Evolutionary conservation across 805 yeast species (phyloP), one percentile per base, ranked within the genome.

Genomic region (Millerago galiae): DNA sequence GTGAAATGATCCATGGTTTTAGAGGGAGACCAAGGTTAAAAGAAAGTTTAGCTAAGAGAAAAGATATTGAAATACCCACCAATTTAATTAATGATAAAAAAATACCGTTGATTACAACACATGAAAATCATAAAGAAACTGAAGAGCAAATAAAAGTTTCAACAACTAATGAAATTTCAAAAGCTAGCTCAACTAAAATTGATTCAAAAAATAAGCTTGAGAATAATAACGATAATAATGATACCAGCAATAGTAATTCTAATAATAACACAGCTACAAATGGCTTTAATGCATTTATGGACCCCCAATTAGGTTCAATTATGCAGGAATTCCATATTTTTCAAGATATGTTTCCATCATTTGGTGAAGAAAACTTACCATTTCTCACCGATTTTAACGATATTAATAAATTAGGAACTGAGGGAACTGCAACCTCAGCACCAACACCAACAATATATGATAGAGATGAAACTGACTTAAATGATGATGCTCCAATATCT

Each of bases 21-120:
- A 54, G 72, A 35, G 75, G 75, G 1, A 51, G 74, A 28, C 74
- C 75, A 3, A 53, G 71, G 10, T 35, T 65, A 39, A 52, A 54
- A 27, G 70, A 65, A 27, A 60, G 67, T 41, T 37, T 59, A 2
- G 60, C 61, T 2, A 56, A 55, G 33, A 52, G 61, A 35, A 43
- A 43, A 21, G 38, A 32, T 5, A 32, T 33, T 18, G 35, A 37
- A 24, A 13, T 31, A 13, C 30, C 25, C 18, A 25, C 12, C 8
- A 14, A 32, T 26, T 4, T 26, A 17, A 15, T 9, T 8, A 10
- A 21, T 21, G 24, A 21, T 7, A 21, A 21, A 7, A 21, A 21
- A 21, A 21, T 21, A 21, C 24, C 24, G 24, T 21, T 21, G 24
- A 21, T 21, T 21, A 21, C 24, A 21, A 4, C 7, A 21, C 4